These are phyloP conservation scores for Wickerhamomyces ciferrii DNA, from an alignment of 805 yeast genomes.

Conservation along the genomic window DNA sequence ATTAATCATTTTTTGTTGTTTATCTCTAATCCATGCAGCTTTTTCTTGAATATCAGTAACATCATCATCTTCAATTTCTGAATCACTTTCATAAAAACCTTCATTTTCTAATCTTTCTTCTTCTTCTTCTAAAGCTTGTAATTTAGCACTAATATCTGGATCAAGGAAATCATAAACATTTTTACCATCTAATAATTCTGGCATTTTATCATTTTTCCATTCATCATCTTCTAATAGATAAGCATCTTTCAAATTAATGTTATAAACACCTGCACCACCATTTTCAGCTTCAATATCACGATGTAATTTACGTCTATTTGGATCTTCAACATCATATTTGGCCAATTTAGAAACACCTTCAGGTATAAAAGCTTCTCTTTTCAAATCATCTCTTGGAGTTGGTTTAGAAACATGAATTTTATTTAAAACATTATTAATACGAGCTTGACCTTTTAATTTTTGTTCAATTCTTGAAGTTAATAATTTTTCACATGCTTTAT, in stretches of 20 bases:
- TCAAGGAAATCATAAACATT: conserved; percentile 97
- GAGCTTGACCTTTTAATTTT: conserved; percentile 87
- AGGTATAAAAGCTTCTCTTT: conserved; percentile 79
- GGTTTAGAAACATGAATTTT: conserved; percentile 95
- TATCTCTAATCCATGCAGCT: conserved; percentile 93
- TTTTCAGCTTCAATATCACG: conserved; percentile 89
- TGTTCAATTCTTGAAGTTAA: conserved; percentile 94
- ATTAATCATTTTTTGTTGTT: conserved; percentile 88
- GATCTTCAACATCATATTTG: conserved; percentile 76
- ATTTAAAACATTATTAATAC: conserved; percentile 84
- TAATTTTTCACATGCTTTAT: conserved; percentile 95
- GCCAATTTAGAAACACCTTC: conserved; percentile 55
- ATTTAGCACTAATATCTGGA: conserved; percentile 88
- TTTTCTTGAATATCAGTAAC: conserved; percentile 70
- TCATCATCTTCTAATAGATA: conserved; percentile 92
- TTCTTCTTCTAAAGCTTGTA: conserved; percentile 94
- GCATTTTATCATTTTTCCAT: conserved; percentile 97
- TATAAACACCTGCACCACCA: conserved; percentile 99
- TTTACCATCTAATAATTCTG: conserved; percentile 93
- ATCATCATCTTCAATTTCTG: conserved; percentile 62
- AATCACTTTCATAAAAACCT: conserved; percentile 93
- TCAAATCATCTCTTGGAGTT: conserved; percentile 77
- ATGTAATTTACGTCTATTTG: conserved; percentile 75
- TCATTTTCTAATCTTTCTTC: conserved; percentile 90
- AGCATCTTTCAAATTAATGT: conserved; percentile 87